Base-by-base conservation (phyloP, 495 filamentous ascomycete genomes). In the Penicillium flavigenum region DNA sequence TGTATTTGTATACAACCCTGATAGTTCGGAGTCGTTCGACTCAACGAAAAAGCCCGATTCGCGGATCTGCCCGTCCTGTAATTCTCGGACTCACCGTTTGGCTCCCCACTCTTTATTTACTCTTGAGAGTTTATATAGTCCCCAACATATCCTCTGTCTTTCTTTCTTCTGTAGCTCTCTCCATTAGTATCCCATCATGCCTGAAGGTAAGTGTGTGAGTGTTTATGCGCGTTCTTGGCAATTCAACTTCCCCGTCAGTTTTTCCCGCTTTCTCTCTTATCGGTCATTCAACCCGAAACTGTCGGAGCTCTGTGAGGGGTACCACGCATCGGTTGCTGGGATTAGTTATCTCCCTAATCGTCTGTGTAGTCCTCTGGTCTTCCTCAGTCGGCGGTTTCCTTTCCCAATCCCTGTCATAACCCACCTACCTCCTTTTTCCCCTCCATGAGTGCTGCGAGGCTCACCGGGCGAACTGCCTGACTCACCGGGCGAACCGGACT, bases 371-470 rank as follows among this genome's bases (percentile, higher is more conserved):
- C 11, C 49, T 41, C 16, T 10, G 10, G 19, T n/a, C 36, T 39
- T 1, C 20, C 31, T 57, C 47, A 27, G 26, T 50, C 27, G 17
- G 32, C 53, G 27, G 7, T 29, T 10, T 1, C 26, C 11, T 27
- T 42, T 22, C 14, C 16, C 27, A 56, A 41, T 42, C 56, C 47
- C 12, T 51, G 39, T 54, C 50, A 42, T 20, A 38, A 10, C 49
- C 56, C 60, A 57, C 57, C 53, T 53, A 52, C 20, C 24, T 17
- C 4, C 17, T 1, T n/a, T 46, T 26, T 19, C 6, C 12, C 29
- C 20, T 59, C 57, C 55, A 72, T 72, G 69, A 61, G 42, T 47
- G 47, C 59, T 47, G 47, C 65, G 55, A 62, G 62, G 59, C 61
- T 70, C 51, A 47, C 66, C 45, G 49, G 60, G 32, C 63, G 45